These are phyloP conservation scores for Trichoderma koningiopsis DNA, from an alignment of 2,329 filamentous ascomycete species.

Conservation along the genomic window DNA sequence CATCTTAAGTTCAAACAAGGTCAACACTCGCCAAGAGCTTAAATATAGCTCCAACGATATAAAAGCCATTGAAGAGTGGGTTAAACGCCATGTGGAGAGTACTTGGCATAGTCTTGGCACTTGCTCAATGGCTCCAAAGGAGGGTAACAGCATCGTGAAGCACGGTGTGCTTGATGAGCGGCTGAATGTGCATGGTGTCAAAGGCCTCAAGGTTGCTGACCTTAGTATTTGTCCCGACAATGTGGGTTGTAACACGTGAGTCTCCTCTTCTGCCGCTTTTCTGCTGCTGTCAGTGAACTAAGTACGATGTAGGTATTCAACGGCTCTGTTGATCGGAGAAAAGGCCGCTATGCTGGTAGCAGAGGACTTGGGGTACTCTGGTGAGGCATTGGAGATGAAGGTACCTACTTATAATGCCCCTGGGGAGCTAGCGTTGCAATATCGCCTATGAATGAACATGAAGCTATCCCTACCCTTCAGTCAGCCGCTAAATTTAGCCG, in stretches of 20 bases:
- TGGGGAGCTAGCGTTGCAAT: constrained; percentile 10
- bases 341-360: constrained; percentile 21
- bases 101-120: constrained; percentile 49
- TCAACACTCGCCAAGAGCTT: constrained; percentile 12
- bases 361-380: constrained; percentile 16
- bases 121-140: constrained; percentile 44
- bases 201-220: constrained; percentile 44
- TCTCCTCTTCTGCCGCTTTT: neutral
- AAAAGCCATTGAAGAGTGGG: constrained; percentile 46
- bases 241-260: constrained; percentile 45
- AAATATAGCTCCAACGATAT: constrained; percentile 29
- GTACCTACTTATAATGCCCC: constrained; percentile 13
- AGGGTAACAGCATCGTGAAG: constrained; percentile 32
- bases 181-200: constrained; percentile 45
- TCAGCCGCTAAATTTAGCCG: neutral
- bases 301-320: constrained; percentile 5
- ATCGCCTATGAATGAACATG: neutral
- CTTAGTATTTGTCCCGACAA: constrained; percentile 40
- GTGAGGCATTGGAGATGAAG: constrained; percentile 23
- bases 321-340: constrained; percentile 19
- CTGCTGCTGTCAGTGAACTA: neutral
- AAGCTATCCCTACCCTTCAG: neutral
- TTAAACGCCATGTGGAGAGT: constrained; percentile 42
- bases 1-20: constrained; percentile 7
- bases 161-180: constrained; percentile 45